Base-by-base conservation (phyloP, 768 basidiomycete genomes). In the Porpolomopsis calyptriformis region DNA sequence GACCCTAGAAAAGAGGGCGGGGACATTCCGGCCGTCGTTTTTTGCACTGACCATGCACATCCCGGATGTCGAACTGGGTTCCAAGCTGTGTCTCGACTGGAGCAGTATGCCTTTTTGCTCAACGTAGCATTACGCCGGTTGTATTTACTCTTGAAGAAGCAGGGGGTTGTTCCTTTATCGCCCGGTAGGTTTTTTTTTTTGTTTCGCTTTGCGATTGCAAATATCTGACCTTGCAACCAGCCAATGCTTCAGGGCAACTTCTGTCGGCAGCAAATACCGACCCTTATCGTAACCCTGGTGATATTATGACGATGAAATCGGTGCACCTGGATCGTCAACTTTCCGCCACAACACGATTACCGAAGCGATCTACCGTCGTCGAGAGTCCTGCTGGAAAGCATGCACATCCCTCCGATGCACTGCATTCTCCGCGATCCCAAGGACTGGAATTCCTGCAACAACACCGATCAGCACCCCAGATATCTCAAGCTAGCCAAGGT, bases 81-180 rank as follows among this genome's bases (percentile, higher is more conserved):
- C 64, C 85, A 88, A 58, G 74, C 87, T 14, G 96, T 96, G 12
- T 90, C 93, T 49, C 73, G 94, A 47, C 66, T 99, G 52, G 96
- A 99, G 68, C 96, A 99, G 60, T 99, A 96, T 62, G 89, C 96
- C 2, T 99, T 93, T 71, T 66, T 99, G 47, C 70, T 99, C 43
- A 97, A 97, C 58, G 96, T 98, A 19, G 96, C 94, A 16, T 70
- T 99, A 46, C 73, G 93, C 53, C 76, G 94, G 57, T 69, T 99
- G 44, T 98, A 92, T 64, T 74, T 88, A 24, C 73, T 87, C 29
- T 66, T 89, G 57, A 87, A 85, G 70, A 85, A 86, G 65, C 80
- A 87, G 55, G 92, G 92, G 9, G 87, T 91, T 29, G 85, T 94
- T 19, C 82, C 88, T n/a, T 65, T 84, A 43, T 78, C 84, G 4